Base-by-base conservation (phyloP, 306 rosid genomes). In the Castanea sativa region DNA sequence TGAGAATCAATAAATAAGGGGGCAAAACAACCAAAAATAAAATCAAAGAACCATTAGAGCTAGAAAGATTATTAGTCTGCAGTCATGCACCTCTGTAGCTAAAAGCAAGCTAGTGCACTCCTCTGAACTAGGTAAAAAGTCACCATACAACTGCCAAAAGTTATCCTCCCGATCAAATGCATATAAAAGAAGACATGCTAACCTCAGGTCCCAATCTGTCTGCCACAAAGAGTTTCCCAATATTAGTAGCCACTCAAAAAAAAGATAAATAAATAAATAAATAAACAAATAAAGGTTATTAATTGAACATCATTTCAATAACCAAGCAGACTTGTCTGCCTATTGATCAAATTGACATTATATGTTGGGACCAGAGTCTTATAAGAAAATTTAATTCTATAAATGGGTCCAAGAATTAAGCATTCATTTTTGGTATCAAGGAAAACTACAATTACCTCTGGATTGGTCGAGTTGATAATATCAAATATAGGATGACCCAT, bases 201-300 rank as follows among this genome's bases (percentile, higher is more conserved):
- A 84, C 87, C 98, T 84, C 73, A 95, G 81, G 87, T 95, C 97
- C 98, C 97, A 95, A 84, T 90, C 99, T 90, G 97, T 91, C 98
- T 95, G 99, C 82, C 91, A 92, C 85, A 86, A 84, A 80, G 77
- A 81, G 80, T 86, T 33, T 38, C 51, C 76, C 86, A 70, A 76
- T 75, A 70, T 77, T 74, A 73, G 76, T 77, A 82, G 49, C 57
- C 69, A 76, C n/a, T 38, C 77, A 73, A 74, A 75, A 71, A 71
- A 74, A 12, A 4, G 3, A 61, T 20, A 25, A 21, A 41, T 20
- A 9, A 53, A 30, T 20, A 10, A 18, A 16, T 3, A 6, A 19
- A 20, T 4, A 4, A 67, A 4, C 3, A 35, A n/a, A 35, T 14
- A 68, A 67, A n/a, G 9, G 75, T 13, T 19, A 51, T 59, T 57